These are phyloP conservation scores for Tolypocladium ophioglossoides DNA, from an alignment of 2,329 filamentous ascomycete species.

Conservation along the genomic window DNA sequence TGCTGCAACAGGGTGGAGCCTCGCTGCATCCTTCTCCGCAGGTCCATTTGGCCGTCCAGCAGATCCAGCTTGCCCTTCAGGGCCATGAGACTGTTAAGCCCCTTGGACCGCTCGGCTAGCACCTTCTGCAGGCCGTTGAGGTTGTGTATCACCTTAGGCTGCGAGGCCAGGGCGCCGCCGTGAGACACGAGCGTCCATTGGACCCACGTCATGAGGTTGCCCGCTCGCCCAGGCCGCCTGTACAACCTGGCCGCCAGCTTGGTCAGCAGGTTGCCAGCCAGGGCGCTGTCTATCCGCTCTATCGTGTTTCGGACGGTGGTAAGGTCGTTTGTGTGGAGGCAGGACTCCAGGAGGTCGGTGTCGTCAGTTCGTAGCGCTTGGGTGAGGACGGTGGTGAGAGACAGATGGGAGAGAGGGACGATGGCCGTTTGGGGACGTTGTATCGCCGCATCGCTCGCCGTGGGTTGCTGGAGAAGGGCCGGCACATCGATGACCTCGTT, in stretches of 20 bases:
- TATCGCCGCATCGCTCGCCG: conserved; percentile 19
- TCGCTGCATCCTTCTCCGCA: conserved; percentile 60
- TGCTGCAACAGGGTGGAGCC: conserved; percentile 23
- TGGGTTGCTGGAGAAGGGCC: conserved; percentile 39
- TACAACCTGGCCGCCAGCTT: conserved; percentile 83
- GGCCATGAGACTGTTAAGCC: conserved; percentile 70
- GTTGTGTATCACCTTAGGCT: conserved; percentile 71
- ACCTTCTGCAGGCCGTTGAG: conserved; percentile 76
- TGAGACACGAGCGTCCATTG: conserved; percentile 91
- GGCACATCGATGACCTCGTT: conserved; percentile 69
- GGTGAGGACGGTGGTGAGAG: conserved; percentile 82
- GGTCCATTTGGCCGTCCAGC: conserved; percentile 78
- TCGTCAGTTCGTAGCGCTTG: conserved; percentile 93
- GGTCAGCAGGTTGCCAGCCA: conserved; percentile 68
- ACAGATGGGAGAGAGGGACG: conserved; percentile 60
- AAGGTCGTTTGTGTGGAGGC: conserved; percentile 70
- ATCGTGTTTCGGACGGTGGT: conserved; percentile 78
- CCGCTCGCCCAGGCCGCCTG: conserved; percentile 76
- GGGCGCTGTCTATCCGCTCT: conserved; percentile 74
- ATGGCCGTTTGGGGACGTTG: conserved; percentile 36
- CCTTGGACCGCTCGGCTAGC: conserved; percentile 74
- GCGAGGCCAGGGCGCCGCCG: conserved; percentile 79
- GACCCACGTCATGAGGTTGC: conserved; percentile 87
- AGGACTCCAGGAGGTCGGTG: conserved; percentile 78
- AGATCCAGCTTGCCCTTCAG: conserved; percentile 95